A percentile compares a stretch with the other conserved stretches of the same genome.
Evolutionary conservation across 73 alveolate genomes (phyloP).

Genomic region (Paramecium pentaurelia): DNA sequence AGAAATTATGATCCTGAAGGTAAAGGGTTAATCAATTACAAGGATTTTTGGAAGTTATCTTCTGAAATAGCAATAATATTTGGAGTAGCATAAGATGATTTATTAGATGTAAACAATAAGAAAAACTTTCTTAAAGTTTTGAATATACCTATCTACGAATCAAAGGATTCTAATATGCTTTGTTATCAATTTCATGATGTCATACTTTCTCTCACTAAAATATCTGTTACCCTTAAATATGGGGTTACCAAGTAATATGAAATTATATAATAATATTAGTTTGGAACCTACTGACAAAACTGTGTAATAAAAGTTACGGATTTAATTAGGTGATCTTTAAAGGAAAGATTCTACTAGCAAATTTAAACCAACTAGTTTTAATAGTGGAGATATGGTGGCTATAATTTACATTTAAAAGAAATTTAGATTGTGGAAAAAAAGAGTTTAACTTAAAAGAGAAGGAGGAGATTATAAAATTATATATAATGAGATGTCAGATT

Average conservation of each 20-base stretch:
- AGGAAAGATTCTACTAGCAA: neutral
- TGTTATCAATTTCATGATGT: slow-evolving; percentile 58
- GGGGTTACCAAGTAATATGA: slow-evolving; percentile 34
- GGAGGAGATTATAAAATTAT: slow-evolving; percentile 25
- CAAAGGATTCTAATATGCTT: neutral
- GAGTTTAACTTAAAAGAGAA: slow-evolving; percentile 7
- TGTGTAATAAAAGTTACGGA: neutral
- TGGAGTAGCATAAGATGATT: slow-evolving; percentile 54
- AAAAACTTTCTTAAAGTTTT: slow-evolving; percentile 55
- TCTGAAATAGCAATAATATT: slow-evolving; percentile 55
- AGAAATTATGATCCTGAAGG: slow-evolving; percentile 58
- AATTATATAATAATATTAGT: neutral
- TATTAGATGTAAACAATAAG: slow-evolving; percentile 55
- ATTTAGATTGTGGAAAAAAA: slow-evolving; percentile 38
- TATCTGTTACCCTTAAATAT: slow-evolving; percentile 56
- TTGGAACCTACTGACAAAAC: slow-evolving; percentile 47
- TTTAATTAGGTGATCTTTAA: slow-evolving; percentile 3
- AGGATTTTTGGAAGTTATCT: slow-evolving; percentile 58
- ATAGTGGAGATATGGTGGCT: slow-evolving; percentile 53
- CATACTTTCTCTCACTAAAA: slow-evolving; percentile 34
- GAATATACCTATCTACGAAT: slow-evolving; percentile 54
- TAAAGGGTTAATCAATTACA: slow-evolving; percentile 46
- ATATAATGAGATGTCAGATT: slow-evolving; percentile 31
- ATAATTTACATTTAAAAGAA: neutral
- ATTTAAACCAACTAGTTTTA: slow-evolving; percentile 14